Conservation (phyloP, 2,329 filamentous ascomycete species). For the Penicillium corylophilum region DNA sequence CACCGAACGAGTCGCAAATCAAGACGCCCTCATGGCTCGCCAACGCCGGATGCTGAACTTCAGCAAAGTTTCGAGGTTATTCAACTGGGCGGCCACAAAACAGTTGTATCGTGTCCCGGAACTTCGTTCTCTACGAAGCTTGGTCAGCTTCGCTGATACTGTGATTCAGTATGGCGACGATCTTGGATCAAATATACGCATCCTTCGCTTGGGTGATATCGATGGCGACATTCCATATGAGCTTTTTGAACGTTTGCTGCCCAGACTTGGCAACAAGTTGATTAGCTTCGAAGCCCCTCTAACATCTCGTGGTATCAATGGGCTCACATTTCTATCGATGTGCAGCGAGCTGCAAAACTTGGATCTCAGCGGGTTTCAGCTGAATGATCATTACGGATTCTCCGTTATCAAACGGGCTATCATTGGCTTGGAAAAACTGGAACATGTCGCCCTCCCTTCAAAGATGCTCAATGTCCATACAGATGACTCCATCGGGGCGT, state of each 20-base stretch:
- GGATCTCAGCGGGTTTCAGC: constrained; percentile 55
- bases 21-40: constrained; percentile 16
- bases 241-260: constrained; percentile 56
- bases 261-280: constrained; percentile 53
- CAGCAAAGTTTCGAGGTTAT: constrained; percentile 55
- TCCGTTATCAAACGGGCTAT: constrained; percentile 52
- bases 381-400: too few relatives aligned
- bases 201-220: constrained; percentile 54
- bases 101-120: constrained; percentile 55
- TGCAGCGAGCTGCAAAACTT: constrained; percentile 51
- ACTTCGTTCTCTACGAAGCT: constrained; percentile 51
- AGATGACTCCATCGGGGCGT: neutral
- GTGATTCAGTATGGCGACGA: constrained; percentile 53
- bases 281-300: constrained; percentile 59
- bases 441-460: constrained; percentile 44
- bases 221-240: constrained; percentile 61
- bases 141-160: constrained; percentile 54
- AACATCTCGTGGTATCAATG: constrained; percentile 57
- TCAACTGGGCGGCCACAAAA: constrained; percentile 55
- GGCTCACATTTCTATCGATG: constrained; percentile 57
- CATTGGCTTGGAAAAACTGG: constrained; percentile 46
- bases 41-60: constrained; percentile 53
- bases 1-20: neutral
- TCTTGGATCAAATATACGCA: constrained; percentile 51
- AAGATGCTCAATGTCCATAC: constrained; percentile 7